Evolutionary conservation across 169 alveolate species (phyloP).

Genomic region (Cryptosporidium xiaoi): DNA sequence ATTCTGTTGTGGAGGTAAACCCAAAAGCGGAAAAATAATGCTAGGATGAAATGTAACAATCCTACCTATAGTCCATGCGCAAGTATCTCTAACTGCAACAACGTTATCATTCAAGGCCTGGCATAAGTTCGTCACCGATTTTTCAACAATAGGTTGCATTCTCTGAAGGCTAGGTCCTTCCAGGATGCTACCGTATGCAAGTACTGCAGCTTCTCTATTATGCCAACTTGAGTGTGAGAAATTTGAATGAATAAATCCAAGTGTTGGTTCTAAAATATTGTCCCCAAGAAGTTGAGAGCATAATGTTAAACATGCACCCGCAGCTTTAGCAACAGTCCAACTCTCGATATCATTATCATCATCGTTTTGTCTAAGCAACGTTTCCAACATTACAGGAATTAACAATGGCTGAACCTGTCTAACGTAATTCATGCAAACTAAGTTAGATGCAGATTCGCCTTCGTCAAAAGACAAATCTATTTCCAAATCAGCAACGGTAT

Average conservation of each 20-base stretch:
- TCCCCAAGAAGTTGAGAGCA: slow-evolving; percentile 91
- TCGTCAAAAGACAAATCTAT: slow-evolving; percentile 77
- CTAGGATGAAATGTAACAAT: slow-evolving; percentile 89
- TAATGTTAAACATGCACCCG: slow-evolving; percentile 90
- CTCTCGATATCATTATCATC: slow-evolving; percentile 88
- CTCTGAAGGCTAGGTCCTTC: slow-evolving; percentile 92
- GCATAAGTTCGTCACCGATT: slow-evolving; percentile 86
- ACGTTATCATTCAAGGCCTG: slow-evolving; percentile 88
- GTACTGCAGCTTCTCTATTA: slow-evolving; percentile 92
- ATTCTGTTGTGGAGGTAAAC: slow-evolving; percentile 76
- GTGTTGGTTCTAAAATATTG: slow-evolving; percentile 88
- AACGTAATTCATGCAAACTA: slow-evolving; percentile 79
- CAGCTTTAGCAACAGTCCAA: slow-evolving; percentile 94
- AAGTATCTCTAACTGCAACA: slow-evolving; percentile 93
- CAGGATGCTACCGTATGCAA: slow-evolving; percentile 91
- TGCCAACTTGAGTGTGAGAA: slow-evolving; percentile 89
- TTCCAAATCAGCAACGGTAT: slow-evolving; percentile 88
- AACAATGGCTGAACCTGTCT: slow-evolving; percentile 85
- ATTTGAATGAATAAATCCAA: slow-evolving; percentile 87
- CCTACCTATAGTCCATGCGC: slow-evolving; percentile 93
- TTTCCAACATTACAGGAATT: slow-evolving; percentile 85
- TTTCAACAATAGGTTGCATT: slow-evolving; percentile 86
- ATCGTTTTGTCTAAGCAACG: slow-evolving; percentile 86
- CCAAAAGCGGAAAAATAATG: slow-evolving; percentile 84
- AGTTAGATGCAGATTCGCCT: slow-evolving; percentile 30